A percentile compares a stretch with the other conserved stretches of the same genome.
These are phyloP conservation scores for Cyberlindnera maclurae DNA, from an alignment of 805 yeast species.

Conservation along the genomic window DNA sequence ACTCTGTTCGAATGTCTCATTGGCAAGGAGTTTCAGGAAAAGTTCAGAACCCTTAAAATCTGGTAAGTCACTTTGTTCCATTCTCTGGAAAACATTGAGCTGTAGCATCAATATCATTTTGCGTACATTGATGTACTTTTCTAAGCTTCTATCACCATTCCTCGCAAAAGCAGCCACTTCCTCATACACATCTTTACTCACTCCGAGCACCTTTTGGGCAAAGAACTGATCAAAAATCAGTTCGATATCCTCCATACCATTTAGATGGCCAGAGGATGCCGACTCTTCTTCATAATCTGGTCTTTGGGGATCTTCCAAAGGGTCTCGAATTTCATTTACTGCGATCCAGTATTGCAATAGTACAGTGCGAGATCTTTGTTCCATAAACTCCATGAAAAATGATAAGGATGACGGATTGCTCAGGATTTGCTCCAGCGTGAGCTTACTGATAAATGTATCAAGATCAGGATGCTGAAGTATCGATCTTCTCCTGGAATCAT, in stretches of 20 bases:
- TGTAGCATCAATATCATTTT: constrained; percentile 55
- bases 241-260: constrained; percentile 44
- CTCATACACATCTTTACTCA: constrained; percentile 22
- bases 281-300: constrained; percentile 24
- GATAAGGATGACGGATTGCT: constrained; percentile 40
- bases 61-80: constrained; percentile 48
- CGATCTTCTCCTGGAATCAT: constrained; percentile 1
- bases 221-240: constrained; percentile 42
- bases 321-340: constrained; percentile 64
- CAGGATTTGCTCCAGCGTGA: constrained; percentile 38
- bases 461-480: constrained; percentile 12
- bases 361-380: constrained; percentile 35
- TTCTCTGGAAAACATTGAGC: constrained; percentile 37
- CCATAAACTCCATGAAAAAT: constrained; percentile 51
- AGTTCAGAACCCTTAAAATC: constrained; percentile 54
- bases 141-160: constrained; percentile 11
- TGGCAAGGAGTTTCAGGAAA: constrained; percentile 46
- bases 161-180: constrained; percentile 33
- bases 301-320: constrained; percentile 43
- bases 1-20: constrained; percentile 29
- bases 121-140: constrained; percentile 47
- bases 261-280: constrained; percentile 30
- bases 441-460: constrained; percentile 18
- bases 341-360: constrained; percentile 59
- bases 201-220: constrained; percentile 23